Evolutionary conservation across 1,284 basidiomycete genomes (phyloP).

Genomic region (Schizopora paradoxa): DNA sequence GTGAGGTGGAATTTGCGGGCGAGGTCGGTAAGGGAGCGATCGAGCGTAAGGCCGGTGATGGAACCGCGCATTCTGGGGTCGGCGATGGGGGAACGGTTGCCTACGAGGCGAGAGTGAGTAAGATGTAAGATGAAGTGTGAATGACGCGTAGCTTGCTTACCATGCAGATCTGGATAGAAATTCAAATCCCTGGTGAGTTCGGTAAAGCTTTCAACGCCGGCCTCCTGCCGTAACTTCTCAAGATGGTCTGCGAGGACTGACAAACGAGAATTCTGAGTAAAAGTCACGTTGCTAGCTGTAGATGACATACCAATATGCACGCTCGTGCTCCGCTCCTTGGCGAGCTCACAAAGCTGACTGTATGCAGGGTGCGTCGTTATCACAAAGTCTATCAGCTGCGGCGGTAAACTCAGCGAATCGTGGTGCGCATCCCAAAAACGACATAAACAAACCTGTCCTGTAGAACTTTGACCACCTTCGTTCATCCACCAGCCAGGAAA

Average conservation of each 20-base stretch:
- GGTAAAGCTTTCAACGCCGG: constrained; percentile 56
- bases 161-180: constrained; percentile 92
- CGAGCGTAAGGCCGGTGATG: constrained; percentile 82
- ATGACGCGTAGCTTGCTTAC: constrained; percentile 36
- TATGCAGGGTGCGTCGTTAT: constrained; percentile 90
- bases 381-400: constrained; percentile 88
- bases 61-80: constrained; percentile 92
- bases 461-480: constrained; percentile 97
- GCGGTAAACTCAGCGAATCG: constrained; percentile 2
- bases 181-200: constrained; percentile 89
- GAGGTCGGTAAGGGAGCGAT: constrained; percentile 75
- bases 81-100: constrained; percentile 94
- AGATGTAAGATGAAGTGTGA: too few relatives aligned
- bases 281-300: not conserved
- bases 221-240: constrained; percentile 58
- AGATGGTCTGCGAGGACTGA: constrained; percentile 73
- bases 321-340: constrained; percentile 47
- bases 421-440: constrained; percentile 10
- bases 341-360: constrained; percentile 55
- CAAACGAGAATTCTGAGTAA: constrained; percentile 29
- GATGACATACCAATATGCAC: constrained; percentile 46
- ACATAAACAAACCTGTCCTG: constrained; percentile 67
- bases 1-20: constrained; percentile 89
- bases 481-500: constrained; percentile 99
- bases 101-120: constrained; percentile 34